Conservation (phyloP, 768 basidiomycete genomes). For the Amanita subjunquillea region DNA sequence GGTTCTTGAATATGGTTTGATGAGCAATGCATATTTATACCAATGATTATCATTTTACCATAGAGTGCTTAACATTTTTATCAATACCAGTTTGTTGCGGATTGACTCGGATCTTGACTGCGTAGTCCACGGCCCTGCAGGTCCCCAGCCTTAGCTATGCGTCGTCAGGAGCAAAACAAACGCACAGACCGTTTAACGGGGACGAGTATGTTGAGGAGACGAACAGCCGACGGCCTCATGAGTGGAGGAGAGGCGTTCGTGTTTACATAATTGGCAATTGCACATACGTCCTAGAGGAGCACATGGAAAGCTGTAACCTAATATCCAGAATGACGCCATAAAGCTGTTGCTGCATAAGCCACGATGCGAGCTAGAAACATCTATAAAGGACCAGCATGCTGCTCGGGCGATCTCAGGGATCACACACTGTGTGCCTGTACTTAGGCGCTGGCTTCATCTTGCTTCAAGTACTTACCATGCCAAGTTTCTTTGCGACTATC, state of each 20-base stretch:
- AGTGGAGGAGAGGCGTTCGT: background rate
- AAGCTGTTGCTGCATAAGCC: no score
- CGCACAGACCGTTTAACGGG: conserved; percentile 75
- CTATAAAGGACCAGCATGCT: no score
- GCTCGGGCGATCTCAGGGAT: no score
- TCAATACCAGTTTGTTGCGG: conserved; percentile 92
- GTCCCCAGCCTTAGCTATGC: background rate
- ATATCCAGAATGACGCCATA: no score
- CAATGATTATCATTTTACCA: conserved; percentile 45
- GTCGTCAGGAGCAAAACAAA: background rate
- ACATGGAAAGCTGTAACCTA: background rate
- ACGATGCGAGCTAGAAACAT: no score
- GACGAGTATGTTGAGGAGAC: conserved; percentile 83
- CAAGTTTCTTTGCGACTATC: background rate
- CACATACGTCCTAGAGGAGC: no score
- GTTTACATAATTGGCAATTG: background rate
- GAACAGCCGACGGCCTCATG: conserved; percentile 69
- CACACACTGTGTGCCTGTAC: no score
- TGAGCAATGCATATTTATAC: background rate
- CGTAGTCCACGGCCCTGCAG: conserved; percentile 85
- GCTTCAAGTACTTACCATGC: no score
- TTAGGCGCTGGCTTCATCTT: no score
- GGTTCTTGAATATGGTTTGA: conserved; percentile 53
- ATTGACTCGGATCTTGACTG: conserved; percentile 97
- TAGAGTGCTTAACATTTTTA: conserved; percentile 96